phyloP scores from a whole-genome alignment of 306 rosid genomes.

The Medicago ruthenica region DNA sequence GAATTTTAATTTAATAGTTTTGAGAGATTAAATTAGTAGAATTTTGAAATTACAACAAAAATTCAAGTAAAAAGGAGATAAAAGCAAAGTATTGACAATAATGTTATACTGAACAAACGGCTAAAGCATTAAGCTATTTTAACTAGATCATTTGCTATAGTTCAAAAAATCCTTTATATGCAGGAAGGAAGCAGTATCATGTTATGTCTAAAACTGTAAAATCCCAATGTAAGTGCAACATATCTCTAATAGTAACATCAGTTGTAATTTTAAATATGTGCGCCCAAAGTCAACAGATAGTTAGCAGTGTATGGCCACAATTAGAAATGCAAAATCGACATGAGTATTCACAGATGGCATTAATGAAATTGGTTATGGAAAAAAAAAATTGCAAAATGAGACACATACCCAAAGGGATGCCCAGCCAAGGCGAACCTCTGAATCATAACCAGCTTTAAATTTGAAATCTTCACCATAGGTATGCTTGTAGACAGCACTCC shows the following conservation, averaged over 20 bases:
- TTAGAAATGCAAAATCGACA: constrained; percentile 18
- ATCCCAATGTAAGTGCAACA: constrained; percentile 18
- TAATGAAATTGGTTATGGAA: not conserved
- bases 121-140: constrained; percentile 27
- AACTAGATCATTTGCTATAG: constrained; percentile 13
- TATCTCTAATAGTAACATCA: not conserved
- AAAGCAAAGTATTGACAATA: not conserved
- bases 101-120: constrained; percentile 21
- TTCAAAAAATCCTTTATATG: constrained; percentile 14
- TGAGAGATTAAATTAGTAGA: not conserved
- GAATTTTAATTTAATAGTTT: constrained; percentile 31
- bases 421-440: constrained; percentile 96
- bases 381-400: constrained; percentile 35
- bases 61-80: constrained; percentile 6
- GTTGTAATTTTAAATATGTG: not conserved
- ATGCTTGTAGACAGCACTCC: constrained; percentile 98
- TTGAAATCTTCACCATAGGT: constrained; percentile 83
- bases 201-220: constrained; percentile 25
- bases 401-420: constrained; percentile 97
- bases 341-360: not conserved
- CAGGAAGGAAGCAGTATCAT: constrained; percentile 14
- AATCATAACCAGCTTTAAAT: constrained; percentile 95
- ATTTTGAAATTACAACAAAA: constrained; percentile 7
- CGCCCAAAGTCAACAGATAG: constrained; percentile 16
- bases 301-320: constrained; percentile 13